Evolutionary conservation across 164 flowering plant genomes (phyloP), one percentile per base, ranked within the genome.

Genomic region (Kalanchoe fedtschenkoi): DNA sequence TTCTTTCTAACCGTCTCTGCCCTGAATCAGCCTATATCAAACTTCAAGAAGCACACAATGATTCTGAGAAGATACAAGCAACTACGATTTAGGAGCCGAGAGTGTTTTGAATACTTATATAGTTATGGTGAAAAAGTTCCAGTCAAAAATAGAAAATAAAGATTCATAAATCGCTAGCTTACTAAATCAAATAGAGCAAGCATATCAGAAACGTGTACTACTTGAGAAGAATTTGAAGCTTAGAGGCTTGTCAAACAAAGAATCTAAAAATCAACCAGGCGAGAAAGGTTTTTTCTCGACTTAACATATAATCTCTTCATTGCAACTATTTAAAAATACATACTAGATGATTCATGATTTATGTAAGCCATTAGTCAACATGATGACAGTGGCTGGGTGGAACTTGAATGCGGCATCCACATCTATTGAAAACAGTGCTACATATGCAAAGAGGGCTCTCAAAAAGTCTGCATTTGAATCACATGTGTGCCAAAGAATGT

Each of bases 351-450:
- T 90, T 64, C 99, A 93, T 67, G 96, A 90, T 69, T 93, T 93
- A 65, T 85, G 97, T 14, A 93, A 93, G 58, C 97, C 99, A 5
- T 70, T 93, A 76, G 90, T 93, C 79, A 88, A 88, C 77, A 80
- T 93, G 96, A 88, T 93, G 97, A 93, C 87, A 81, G 97, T 88
- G n/a, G 91, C 97, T 61, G 93, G 93, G 2, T 93, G 99, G 99
- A 97, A 93, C 72, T 96, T 93, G 47, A 97, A 93, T 77, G 82
- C 87, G 30, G 99, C 97, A 1, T 97, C 97, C 38, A 72, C 71
- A 46, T 83, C 97, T 7, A 84, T 93, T 62, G 96, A 88, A 67
- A 83, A 88, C 1, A 61, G 71, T 46, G 86, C 85, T 15, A 65
- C 72, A 66, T 93, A 90, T 72, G 91, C 93, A 24, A 93, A 84